Evolutionary conservation across 495 filamentous ascomycete species (phyloP).

Genomic region (Neurospora intermedia): DNA sequence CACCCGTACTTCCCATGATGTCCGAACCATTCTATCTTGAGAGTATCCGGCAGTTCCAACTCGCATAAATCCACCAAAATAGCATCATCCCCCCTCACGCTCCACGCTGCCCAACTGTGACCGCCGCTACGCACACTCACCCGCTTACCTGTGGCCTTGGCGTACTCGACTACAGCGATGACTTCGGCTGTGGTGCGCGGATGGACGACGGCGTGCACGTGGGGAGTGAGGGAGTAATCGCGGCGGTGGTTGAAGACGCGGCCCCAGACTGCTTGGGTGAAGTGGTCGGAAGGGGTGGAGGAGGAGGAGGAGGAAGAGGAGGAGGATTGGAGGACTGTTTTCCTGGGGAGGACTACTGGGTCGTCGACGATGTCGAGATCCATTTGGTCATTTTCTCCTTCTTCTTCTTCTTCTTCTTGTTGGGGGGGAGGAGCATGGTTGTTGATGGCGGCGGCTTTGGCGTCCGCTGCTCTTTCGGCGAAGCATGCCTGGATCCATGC

Average conservation of each 20-base stretch:
- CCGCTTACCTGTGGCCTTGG: slow-evolving; percentile 24
- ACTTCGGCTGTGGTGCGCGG: slow-evolving; percentile 31
- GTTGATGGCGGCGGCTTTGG: not conserved
- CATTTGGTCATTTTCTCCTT: not conserved
- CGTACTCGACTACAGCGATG: slow-evolving; percentile 33
- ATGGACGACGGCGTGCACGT: slow-evolving; percentile 28
- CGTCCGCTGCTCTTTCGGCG: not conserved
- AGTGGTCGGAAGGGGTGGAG: not conserved
- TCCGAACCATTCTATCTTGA: not conserved
- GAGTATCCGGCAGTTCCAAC: slow-evolving; percentile 6
- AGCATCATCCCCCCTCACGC: slow-evolving; percentile 38
- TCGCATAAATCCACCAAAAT: slow-evolving; percentile 39
- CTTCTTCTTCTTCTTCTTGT: not conserved
- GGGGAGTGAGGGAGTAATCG: slow-evolving; percentile 26
- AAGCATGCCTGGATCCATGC: not conserved
- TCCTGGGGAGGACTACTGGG: not conserved
- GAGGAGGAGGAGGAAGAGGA: not conserved
- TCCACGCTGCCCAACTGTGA: slow-evolving; percentile 45
- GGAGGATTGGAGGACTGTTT: not conserved
- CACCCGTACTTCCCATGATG: not conserved
- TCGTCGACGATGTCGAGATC: not conserved
- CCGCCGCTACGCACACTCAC: slow-evolving; percentile 45
- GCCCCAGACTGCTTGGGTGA: slow-evolving; percentile 15
- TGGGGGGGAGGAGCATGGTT: not conserved
- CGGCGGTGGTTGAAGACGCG: slow-evolving; percentile 24